Evolutionary conservation across 2,329 filamentous ascomycete genomes (phyloP).

Genomic region (Botrytis hyacinthi): DNA sequence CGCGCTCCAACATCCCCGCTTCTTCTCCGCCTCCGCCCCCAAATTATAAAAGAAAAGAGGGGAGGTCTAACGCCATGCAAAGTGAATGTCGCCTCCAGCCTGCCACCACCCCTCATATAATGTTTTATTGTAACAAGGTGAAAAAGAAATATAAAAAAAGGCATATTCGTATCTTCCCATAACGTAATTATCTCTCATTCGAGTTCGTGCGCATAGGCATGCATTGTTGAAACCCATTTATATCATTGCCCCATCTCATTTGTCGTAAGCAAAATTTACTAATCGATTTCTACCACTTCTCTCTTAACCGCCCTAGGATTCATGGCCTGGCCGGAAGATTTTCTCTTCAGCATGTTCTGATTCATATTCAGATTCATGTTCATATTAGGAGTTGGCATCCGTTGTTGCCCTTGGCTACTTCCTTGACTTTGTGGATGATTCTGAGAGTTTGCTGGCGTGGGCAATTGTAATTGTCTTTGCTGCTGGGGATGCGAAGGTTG

Average conservation of each 20-base stretch:
- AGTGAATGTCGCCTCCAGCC: slow-evolving; percentile 2
- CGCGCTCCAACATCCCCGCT: not conserved
- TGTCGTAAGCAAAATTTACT: slow-evolving; percentile 6
- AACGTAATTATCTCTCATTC: slow-evolving; percentile 17
- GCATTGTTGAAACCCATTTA: slow-evolving; percentile 11
- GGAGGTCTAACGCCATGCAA: slow-evolving; percentile 5
- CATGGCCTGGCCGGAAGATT: slow-evolving; percentile 27
- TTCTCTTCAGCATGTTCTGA: slow-evolving; percentile 27
- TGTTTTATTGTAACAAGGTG: slow-evolving; percentile 15
- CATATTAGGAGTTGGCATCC: slow-evolving; percentile 20
- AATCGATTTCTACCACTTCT: slow-evolving; percentile 35
- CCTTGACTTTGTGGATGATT: slow-evolving; percentile 25
- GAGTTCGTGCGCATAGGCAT: slow-evolving; percentile 17
- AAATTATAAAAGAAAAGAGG: not conserved
- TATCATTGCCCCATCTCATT: slow-evolving; percentile 10
- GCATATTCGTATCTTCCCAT: slow-evolving; percentile 11
- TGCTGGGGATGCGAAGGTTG: not conserved
- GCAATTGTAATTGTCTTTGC: slow-evolving; percentile 19
- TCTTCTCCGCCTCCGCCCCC: not conserved
- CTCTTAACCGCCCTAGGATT: slow-evolving; percentile 23
- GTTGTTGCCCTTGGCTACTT: slow-evolving; percentile 18
- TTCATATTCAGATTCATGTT: slow-evolving; percentile 18
- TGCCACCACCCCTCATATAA: slow-evolving; percentile 10
- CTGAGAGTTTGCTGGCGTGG: slow-evolving; percentile 24
- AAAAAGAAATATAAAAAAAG: slow-evolving; percentile 1